Conservation (phyloP, 78 protist genomes). For the Dictyostelium intermedium region DNA sequence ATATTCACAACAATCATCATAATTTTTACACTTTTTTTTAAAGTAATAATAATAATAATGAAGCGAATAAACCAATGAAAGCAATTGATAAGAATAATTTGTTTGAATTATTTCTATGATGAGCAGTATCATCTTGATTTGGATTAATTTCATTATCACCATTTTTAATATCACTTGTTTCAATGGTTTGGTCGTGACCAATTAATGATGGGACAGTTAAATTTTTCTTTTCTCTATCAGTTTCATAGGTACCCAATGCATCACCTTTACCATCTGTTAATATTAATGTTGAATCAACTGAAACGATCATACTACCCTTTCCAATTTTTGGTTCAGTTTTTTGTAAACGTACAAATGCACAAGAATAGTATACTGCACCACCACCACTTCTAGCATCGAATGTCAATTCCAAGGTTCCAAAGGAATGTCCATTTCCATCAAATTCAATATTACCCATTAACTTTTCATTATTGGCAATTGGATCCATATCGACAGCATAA, state of each 20-base stretch:
- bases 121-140: not conserved
- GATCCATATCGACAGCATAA: not conserved
- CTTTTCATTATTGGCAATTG: not conserved
- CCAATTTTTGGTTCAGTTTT: not conserved
- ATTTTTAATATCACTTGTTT: not conserved
- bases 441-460: not conserved
- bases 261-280: conserved; percentile 22
- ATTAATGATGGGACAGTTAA: not conserved
- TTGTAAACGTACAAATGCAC: conserved; percentile 45
- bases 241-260: not conserved
- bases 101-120: not conserved
- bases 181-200: not conserved
- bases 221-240: not conserved
- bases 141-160: not conserved
- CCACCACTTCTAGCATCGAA: conserved; percentile 74
- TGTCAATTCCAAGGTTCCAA: conserved; percentile 29
- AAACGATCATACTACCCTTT: not conserved
- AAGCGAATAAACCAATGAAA: not conserved
- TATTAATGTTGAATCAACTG: not conserved
- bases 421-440: not conserved
- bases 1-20: too few relatives aligned
- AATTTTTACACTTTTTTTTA: too few relatives aligned
- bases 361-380: conserved; percentile 55
- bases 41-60: not conserved
- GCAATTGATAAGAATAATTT: not conserved